phyloP scores from a whole-genome alignment of 1,284 basidiomycete species.

The Cryptococcus wingfieldii region DNA sequence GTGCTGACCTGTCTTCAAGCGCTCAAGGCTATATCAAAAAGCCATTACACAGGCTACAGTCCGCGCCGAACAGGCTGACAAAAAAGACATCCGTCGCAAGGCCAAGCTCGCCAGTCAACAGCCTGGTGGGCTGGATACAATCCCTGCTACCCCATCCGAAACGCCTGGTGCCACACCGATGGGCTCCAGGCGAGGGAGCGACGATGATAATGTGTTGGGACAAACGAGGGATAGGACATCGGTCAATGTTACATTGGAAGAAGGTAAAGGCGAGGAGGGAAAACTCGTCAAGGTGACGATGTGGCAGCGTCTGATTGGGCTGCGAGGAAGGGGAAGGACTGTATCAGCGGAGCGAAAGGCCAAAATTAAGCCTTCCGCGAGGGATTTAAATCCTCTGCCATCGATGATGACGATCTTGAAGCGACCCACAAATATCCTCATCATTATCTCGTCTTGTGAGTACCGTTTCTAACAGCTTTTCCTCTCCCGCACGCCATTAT shows the following conservation, averaged over 20 bases:
- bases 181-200: constrained; percentile 1
- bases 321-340: constrained; percentile 8
- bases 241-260: background rate
- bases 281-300: constrained; percentile 5
- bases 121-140: constrained; percentile 21
- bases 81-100: constrained; percentile 21
- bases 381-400: constrained; percentile 68
- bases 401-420: constrained; percentile 60
- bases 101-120: constrained; percentile 18
- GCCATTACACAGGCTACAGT: constrained; percentile 48
- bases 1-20: constrained; percentile 28
- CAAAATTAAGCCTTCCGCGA: constrained; percentile 58
- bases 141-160: constrained; percentile 27
- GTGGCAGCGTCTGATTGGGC: constrained; percentile 2
- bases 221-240: background rate
- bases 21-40: constrained; percentile 69
- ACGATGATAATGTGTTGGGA: background rate
- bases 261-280: background rate
- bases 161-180: constrained; percentile 14
- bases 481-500: background rate
- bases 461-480: background rate
- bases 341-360: constrained; percentile 25
- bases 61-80: constrained; percentile 28
- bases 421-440: constrained; percentile 62
- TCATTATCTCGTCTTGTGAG: constrained; percentile 66